phyloP scores from a whole-genome alignment of 805 yeast species.

The Zygosaccharomyces siamensis region DNA sequence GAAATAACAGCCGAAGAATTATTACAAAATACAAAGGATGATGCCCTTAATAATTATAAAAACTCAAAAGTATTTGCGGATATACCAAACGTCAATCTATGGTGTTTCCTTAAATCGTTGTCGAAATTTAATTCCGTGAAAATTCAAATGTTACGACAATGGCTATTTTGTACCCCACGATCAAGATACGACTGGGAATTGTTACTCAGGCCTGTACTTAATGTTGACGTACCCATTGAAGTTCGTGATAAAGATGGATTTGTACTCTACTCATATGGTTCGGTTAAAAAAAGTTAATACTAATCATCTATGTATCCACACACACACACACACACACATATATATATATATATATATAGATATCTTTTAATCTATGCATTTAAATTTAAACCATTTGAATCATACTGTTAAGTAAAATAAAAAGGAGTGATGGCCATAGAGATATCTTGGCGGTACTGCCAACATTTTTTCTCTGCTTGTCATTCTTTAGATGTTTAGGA shows the following conservation, averaged over 20 bases:
- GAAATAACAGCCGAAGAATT: not conserved
- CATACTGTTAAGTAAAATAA: not conserved
- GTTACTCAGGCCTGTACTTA: conserved; percentile 35
- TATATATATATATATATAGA: not conserved
- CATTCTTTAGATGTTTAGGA: not conserved
- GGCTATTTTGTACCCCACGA: conserved; percentile 37
- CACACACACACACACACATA: too few relatives aligned
- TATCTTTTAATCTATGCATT: not conserved
- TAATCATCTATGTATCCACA: not conserved
- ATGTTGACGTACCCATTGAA: conserved; percentile 33
- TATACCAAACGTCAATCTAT: conserved; percentile 37
- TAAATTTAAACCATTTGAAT: not conserved
- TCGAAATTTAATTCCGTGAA: conserved; percentile 35
- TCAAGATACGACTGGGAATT: conserved; percentile 38
- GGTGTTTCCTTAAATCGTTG: conserved; percentile 32
- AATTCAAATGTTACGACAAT: conserved; percentile 36
- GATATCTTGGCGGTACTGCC: not conserved
- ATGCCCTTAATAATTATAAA: conserved; percentile 25
- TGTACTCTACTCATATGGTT: conserved; percentile 39
- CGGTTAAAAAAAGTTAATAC: conserved; percentile 1
- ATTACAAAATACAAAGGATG: conserved; percentile 14
- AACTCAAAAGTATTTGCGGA: conserved; percentile 28
- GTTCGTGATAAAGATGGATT: conserved; percentile 39
- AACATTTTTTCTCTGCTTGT: not conserved
- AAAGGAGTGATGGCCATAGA: not conserved